A percentile compares a stretch with the other conserved stretches of the same genome.
These are phyloP conservation scores for Graphium sp. DNA, from an alignment of 2,329 filamentous ascomycete genomes.

Conservation along the genomic window DNA sequence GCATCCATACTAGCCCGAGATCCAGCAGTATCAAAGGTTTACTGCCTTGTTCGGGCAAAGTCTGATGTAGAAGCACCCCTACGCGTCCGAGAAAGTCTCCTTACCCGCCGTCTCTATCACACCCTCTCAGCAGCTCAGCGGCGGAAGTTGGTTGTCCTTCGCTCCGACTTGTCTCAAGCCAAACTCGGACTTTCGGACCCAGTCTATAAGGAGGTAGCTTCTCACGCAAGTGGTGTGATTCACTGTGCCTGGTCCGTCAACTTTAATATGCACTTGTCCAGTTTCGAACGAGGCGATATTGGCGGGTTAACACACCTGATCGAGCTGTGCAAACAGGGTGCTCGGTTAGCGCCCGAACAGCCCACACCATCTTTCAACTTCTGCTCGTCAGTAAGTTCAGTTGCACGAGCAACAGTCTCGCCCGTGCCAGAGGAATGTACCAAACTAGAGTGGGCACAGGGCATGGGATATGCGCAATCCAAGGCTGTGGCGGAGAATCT, in stretches of 20 bases:
- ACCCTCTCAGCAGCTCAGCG: slow-evolving; percentile 9
- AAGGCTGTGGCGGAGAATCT: slow-evolving; percentile 22
- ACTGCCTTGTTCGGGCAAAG: slow-evolving; percentile 31
- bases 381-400: slow-evolving; percentile 30
- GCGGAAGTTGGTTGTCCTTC: slow-evolving; percentile 7
- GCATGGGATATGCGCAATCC: slow-evolving; percentile 23
- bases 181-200: slow-evolving; percentile 5
- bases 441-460: slow-evolving; percentile 18
- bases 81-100: slow-evolving; percentile 7
- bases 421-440: slow-evolving; percentile 17
- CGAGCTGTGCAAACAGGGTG: slow-evolving; percentile 11
- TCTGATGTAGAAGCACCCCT: slow-evolving; percentile 8
- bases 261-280: slow-evolving; percentile 33
- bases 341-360: slow-evolving; percentile 1
- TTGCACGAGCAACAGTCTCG: slow-evolving; percentile 13
- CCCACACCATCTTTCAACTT: slow-evolving; percentile 20
- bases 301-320: slow-evolving; percentile 25
- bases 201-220: slow-evolving; percentile 13
- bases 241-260: slow-evolving; percentile 39
- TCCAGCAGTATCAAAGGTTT: slow-evolving; percentile 34
- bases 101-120: slow-evolving; percentile 17
- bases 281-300: slow-evolving; percentile 30
- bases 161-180: slow-evolving; percentile 3
- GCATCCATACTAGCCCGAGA: slow-evolving; percentile 39
- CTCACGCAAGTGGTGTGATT: slow-evolving; percentile 22